Percentiles rank a stretch among this genome's conserved stretches.
Conservation (phyloP, 345 rosid species). For the Brassica carinata region DNA sequence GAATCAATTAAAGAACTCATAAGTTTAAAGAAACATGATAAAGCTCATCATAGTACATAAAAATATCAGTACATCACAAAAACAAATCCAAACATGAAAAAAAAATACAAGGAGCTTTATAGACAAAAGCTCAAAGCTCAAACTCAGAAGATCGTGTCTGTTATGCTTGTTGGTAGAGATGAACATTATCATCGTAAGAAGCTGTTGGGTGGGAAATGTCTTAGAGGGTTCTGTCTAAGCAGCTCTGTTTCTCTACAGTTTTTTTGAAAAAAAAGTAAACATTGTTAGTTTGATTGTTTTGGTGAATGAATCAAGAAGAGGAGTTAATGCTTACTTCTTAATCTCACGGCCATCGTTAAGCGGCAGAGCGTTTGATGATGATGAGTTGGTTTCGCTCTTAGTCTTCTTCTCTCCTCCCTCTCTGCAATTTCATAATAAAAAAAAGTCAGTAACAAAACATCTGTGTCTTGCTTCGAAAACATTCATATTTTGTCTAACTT, state of each 20-base stretch:
- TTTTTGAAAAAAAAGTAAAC: background rate
- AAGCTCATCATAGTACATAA: background rate
- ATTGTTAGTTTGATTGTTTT: constrained; percentile 13
- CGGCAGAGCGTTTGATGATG: constrained; percentile 31
- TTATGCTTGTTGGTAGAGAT: background rate
- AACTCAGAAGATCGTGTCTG: constrained; percentile 14
- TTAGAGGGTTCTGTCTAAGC: constrained; percentile 72
- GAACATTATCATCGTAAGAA: constrained; percentile 61
- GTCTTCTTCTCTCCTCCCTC: constrained; percentile 15
- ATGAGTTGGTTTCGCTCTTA: constrained; percentile 28
- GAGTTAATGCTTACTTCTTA: constrained; percentile 31
- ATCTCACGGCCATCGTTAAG: constrained; percentile 41
- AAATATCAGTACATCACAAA: constrained; percentile 12
- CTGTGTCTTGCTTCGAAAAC: background rate
- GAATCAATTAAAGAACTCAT: constrained; percentile 3
- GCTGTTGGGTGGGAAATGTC: constrained; percentile 75
- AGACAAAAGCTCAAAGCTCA: constrained; percentile 50
- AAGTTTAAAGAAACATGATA: background rate
- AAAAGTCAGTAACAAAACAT: background rate
- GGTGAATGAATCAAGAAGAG: background rate
- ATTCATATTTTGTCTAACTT: constrained; percentile 31
- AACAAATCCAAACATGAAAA: constrained; percentile 6
- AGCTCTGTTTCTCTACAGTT: constrained; percentile 73
- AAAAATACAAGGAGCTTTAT: constrained; percentile 36
- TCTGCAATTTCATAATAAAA: constrained; percentile 26